Evolutionary conservation across 371 early-diverging fungal genomes (phyloP).

Genomic region (Mortierella sp.): DNA sequence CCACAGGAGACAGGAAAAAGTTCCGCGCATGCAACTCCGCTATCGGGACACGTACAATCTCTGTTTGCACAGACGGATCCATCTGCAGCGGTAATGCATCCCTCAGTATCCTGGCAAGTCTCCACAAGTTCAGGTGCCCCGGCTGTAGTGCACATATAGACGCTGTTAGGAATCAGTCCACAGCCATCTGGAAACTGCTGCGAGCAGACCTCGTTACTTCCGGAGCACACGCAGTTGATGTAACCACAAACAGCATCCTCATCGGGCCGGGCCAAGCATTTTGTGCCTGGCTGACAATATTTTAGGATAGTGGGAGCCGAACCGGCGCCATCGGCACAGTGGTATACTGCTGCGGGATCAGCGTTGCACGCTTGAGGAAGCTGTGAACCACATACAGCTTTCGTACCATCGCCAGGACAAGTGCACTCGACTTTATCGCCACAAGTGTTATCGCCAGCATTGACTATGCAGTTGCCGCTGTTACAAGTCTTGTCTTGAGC

Average conservation of each 20-base stretch:
- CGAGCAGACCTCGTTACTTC: not conserved
- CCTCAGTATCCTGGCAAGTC: no score
- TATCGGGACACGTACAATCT: not conserved
- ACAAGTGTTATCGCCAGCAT: slow-evolving; percentile 2
- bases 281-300: slow-evolving; percentile 5
- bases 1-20: slow-evolving; percentile 8
- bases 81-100: no score
- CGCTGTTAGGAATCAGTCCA: not conserved
- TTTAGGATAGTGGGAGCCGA: not conserved
- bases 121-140: not conserved
- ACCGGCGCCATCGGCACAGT: slow-evolving; percentile 4
- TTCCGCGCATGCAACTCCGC: not conserved
- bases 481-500: not conserved
- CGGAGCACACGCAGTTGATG: slow-evolving; percentile 1
- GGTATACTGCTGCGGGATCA: not conserved
- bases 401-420: not conserved
- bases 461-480: slow-evolving; percentile 2
- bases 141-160: slow-evolving; percentile 1
- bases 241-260: slow-evolving; percentile 3
- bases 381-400: not conserved
- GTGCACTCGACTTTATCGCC: slow-evolving; percentile 1
- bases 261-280: not conserved
- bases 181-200: slow-evolving; percentile 2
- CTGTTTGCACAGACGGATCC: no score
- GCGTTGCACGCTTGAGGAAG: slow-evolving; percentile 1